Base-by-base conservation (phyloP, 331 rosid genomes). In the Dryas integrifolia region DNA sequence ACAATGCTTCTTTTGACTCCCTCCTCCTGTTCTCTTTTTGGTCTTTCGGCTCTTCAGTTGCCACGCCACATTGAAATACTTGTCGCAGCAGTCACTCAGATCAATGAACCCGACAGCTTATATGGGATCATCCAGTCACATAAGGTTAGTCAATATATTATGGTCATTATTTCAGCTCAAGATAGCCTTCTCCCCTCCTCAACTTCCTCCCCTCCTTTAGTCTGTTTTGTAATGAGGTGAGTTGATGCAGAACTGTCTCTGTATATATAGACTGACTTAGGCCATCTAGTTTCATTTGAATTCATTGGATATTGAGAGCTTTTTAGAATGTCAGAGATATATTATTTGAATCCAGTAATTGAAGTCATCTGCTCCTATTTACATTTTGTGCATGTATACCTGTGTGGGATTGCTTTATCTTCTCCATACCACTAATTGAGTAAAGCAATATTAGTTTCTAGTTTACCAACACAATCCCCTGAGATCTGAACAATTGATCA, bases 51-150 rank as follows among this genome's bases (percentile, higher is more conserved):
- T 61, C 59, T 66, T 41, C 94, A 93, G 98, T 76, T 93, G 76
- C 90, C 92, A 65, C 88, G 72, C 70, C 98, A 93, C 78, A 81
- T 93, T 82, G 92, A 91, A 87, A 86, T 91, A 80, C 89, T 93
- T 41, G 91, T 90, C 72, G 87, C 91, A n/a, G 96, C 98, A 7
- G 85, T 87, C 69, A 90, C 91, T 82, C 85, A 89, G 83, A 93
- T 93, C 51, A 91, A 93, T 70, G 97, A 91, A 87, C 97, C 96
- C 38, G 97, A 93, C 85, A 89, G 97, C 88, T 85, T 93, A 72
- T 91, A 93, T 52, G 98, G 98, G 79, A 93, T 93, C 69, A 86
- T 93, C 79, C 97, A 91, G 79, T 88, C 96, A 51, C 97, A 89
- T 82, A 87, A 90, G 97, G 97, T 93, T 18, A 80, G 87, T 67